A percentile compares a stretch with the other conserved stretches of the same genome.
Conservation (phyloP, 1,284 basidiomycete genomes). For the Tetrapyrgos nigripes region DNA sequence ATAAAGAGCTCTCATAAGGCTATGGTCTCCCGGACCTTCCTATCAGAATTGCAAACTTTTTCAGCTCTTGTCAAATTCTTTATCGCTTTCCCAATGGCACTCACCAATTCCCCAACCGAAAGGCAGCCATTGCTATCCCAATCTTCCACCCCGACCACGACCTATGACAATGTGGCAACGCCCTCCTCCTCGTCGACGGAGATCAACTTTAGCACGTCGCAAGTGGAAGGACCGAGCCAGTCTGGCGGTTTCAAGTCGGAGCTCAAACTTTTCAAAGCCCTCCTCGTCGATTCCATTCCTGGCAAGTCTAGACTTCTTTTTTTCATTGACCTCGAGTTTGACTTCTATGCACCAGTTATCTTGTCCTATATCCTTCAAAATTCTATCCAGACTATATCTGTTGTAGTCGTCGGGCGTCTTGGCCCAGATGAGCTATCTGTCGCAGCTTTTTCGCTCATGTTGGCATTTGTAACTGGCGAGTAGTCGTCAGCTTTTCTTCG, state of each 20-base stretch:
- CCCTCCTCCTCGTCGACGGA: constrained; percentile 24
- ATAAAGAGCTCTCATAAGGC: background rate
- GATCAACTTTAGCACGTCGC: constrained; percentile 21
- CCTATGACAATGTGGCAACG: constrained; percentile 10
- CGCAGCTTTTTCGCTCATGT: constrained; percentile 76
- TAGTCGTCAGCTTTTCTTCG: constrained; percentile 35
- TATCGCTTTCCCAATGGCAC: constrained; percentile 1
- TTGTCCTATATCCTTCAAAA: constrained; percentile 76
- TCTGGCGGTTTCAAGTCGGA: constrained; percentile 32
- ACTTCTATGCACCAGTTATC: constrained; percentile 47
- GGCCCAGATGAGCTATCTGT: constrained; percentile 74
- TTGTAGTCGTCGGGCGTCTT: constrained; percentile 67
- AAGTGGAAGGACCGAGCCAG: constrained; percentile 25
- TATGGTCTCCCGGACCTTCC: background rate
- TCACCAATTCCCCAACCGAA: constrained; percentile 24
- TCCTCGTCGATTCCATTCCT: constrained; percentile 62
- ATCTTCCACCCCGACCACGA: constrained; percentile 1
- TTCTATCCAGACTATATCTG: constrained; percentile 70
- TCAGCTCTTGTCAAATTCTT: background rate
- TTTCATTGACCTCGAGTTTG: background rate
- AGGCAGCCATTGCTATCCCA: constrained; percentile 31
- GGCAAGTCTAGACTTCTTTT: constrained; percentile 39
- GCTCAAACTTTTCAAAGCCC: constrained; percentile 49
- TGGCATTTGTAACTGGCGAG: constrained; percentile 80
- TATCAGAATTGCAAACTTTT: background rate